These are phyloP conservation scores for Vigna trinervia DNA, from an alignment of 306 rosid species.

Conservation along the genomic window DNA sequence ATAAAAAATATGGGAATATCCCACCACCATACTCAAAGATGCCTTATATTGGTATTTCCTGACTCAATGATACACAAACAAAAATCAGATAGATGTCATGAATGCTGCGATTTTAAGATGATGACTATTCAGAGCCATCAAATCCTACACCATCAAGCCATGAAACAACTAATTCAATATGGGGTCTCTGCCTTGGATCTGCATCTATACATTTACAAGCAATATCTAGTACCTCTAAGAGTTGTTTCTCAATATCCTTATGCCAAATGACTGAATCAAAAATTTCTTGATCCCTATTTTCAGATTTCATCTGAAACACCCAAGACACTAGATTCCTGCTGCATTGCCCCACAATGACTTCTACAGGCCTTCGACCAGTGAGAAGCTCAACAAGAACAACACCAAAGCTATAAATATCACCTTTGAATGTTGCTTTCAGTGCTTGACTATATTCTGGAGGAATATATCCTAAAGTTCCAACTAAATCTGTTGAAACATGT, in stretches of 20 bases:
- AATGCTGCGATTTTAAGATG: conserved; percentile 23
- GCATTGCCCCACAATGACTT: conserved; percentile 57
- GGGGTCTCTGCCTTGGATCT: conserved; percentile 67
- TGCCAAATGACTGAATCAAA: conserved; percentile 62
- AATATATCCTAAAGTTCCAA: conserved; percentile 73
- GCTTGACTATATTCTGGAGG: conserved; percentile 75
- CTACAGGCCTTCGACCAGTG: conserved; percentile 66
- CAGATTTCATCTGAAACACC: conserved; percentile 67
- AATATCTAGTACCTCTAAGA: conserved; percentile 58
- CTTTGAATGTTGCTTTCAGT: conserved; percentile 62
- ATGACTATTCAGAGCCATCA: conserved; percentile 38
- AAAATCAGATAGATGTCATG: conserved; percentile 16
- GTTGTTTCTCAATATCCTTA: conserved; percentile 55
- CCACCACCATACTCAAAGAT: neutral
- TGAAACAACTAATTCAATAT: conserved; percentile 57
- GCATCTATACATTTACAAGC: conserved; percentile 64
- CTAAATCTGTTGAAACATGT: conserved; percentile 70
- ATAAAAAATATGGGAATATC: neutral
- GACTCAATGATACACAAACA: conserved; percentile 17
- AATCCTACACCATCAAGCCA: conserved; percentile 59
- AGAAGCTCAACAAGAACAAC: conserved; percentile 73
- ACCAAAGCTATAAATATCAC: conserved; percentile 72
- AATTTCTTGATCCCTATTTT: conserved; percentile 58
- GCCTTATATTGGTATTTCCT: conserved; percentile 44
- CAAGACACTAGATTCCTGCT: conserved; percentile 66